phyloP scores from a whole-genome alignment of 306 rosid genomes.

The peach (Prunus persica) region DNA sequence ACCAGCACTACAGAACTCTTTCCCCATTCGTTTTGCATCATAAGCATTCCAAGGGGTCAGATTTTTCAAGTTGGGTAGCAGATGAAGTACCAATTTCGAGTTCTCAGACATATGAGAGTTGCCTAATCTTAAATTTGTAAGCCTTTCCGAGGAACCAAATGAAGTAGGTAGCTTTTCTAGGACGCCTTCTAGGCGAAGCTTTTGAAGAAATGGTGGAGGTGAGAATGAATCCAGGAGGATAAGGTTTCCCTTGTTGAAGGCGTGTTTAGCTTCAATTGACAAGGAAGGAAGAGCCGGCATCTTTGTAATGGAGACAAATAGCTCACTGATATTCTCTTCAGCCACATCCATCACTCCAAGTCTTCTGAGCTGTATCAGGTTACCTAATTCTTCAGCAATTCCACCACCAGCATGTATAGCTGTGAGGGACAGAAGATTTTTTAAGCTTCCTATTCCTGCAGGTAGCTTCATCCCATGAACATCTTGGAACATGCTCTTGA shows the following conservation, averaged over 20 bases:
- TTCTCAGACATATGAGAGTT: conserved; percentile 18
- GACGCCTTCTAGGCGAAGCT: conserved; percentile 17
- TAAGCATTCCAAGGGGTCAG: conserved; percentile 24
- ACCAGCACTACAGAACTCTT: conserved; percentile 14
- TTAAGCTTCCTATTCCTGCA: conserved; percentile 17
- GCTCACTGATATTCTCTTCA: conserved; percentile 19
- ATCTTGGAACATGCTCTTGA: conserved; percentile 1
- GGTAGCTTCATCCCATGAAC: conserved; percentile 23
- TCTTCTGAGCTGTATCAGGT: conserved; percentile 14
- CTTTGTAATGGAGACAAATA: conserved; percentile 19
- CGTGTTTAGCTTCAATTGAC: conserved; percentile 12
- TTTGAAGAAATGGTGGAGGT: conserved; percentile 19
- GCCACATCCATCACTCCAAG: conserved; percentile 20
- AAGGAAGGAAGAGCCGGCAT: conserved; percentile 23
- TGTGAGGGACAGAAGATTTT: conserved; percentile 19
- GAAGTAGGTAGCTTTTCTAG: conserved; percentile 20
- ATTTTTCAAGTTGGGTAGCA: conserved; percentile 23
- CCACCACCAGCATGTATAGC: conserved; percentile 18
- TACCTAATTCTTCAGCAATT: conserved; percentile 23
- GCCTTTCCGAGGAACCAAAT: conserved; percentile 26
- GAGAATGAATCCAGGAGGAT: conserved; percentile 21
- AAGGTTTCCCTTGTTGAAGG: background rate
- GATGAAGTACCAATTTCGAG: conserved; percentile 23
- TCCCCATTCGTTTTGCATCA: conserved; percentile 18
- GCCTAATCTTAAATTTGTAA: conserved; percentile 18